Evolutionary conservation across 345 rosid genomes (phyloP), one percentile per base, ranked within the genome.

Genomic region (Hypericum perforatum): DNA sequence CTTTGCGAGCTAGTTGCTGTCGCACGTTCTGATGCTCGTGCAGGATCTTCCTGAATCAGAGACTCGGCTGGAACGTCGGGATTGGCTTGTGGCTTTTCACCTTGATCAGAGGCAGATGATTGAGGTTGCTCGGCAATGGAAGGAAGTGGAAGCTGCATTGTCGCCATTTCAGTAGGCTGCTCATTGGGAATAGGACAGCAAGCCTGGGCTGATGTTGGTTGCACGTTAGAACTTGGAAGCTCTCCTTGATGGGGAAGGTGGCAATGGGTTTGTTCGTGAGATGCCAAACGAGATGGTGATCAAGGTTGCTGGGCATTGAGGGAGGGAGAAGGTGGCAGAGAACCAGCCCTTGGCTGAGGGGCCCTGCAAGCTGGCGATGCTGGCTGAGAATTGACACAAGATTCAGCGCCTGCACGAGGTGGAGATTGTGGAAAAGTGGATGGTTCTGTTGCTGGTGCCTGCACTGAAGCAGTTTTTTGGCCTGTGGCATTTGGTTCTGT

Each of bases 161-260:
- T 63, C 43, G 51, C 77, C 40, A 37, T 44, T 41, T 16, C 41
- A 10, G 52, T 10, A 32, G 56, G 47, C 38, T 58, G 64, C 3
- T 16, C 22, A 61, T 45, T 69, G 59, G 63, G 77, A 9, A 56
- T 41, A 7, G 71, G 67, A 52, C 76, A 65, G 11, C 52, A 32
- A 32, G 61, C 52, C 61, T 37, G 55, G 37, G 73, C 22, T 43
- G 51, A 47, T 63, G 59, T 49, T 60, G 64, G 51, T 41, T 6
- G 65, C 53, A 9, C 43, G 56, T 62, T 57, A 9, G 48, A n/a
- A n/a, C n/a, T n/a, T n/a, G n/a, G n/a, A 37, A 9, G 57, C 53
- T 51, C 7, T 60, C 29, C 16, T 68, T 39, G 79, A 60, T 12
- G 72, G 73, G 50, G 82, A 70, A 45, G 70, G 56, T 48, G 60